Conservation (phyloP, 2,329 filamentous ascomycete species). For the Chrysoporthe deuterocubensis region DNA sequence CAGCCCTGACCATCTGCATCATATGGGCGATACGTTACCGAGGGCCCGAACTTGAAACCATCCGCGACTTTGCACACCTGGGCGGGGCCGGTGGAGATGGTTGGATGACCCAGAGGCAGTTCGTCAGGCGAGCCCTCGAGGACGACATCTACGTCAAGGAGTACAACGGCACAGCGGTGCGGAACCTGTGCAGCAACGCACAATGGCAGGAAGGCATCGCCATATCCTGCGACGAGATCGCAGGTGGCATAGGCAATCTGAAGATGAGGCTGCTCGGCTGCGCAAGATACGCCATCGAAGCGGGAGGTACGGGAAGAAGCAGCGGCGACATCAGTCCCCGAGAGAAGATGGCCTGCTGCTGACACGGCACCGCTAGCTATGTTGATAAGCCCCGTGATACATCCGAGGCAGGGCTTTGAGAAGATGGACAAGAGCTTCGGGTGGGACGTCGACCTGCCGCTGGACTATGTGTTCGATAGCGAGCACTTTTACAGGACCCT, state of each 20-base stretch:
- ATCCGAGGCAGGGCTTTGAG: slow-evolving; percentile 20
- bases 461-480: slow-evolving; percentile 27
- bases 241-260: slow-evolving; percentile 28
- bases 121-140: slow-evolving; percentile 15
- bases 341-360: neutral
- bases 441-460: slow-evolving; percentile 20
- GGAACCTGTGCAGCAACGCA: slow-evolving; percentile 21
- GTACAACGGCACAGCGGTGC: slow-evolving; percentile 21
- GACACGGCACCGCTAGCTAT: slow-evolving; percentile 1
- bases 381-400: slow-evolving; percentile 21
- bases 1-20: slow-evolving; percentile 9
- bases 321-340: neutral
- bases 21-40: neutral
- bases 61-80: slow-evolving; percentile 4
- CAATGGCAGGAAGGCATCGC: slow-evolving; percentile 26
- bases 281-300: slow-evolving; percentile 23
- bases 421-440: slow-evolving; percentile 25
- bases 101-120: slow-evolving; percentile 21
- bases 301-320: slow-evolving; percentile 10
- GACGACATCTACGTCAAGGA: slow-evolving; percentile 23
- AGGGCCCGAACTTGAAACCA: slow-evolving; percentile 4
- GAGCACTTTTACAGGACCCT: slow-evolving; percentile 25
- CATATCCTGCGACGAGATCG: slow-evolving; percentile 22
- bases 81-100: neutral
- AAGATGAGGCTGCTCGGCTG: slow-evolving; percentile 26